Conservation (phyloP, 139 green algal species). For the Limnomonas spitsbergensis region DNA sequence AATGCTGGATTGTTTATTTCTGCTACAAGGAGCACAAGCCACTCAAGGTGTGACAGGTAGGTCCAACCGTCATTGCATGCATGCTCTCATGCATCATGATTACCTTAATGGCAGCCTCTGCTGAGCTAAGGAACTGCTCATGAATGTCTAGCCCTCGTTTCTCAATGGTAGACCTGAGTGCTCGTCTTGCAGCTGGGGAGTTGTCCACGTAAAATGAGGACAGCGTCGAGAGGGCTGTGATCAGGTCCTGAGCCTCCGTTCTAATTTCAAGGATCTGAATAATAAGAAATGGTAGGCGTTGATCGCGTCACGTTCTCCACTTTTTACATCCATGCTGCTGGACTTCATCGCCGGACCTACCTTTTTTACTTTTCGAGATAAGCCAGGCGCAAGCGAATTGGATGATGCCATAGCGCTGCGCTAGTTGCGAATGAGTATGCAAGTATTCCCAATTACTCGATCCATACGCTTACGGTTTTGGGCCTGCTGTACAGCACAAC, state of each 20-base stretch:
- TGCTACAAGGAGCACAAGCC: no score
- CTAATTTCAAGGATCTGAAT: constrained; percentile 80
- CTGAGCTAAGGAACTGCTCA: constrained; percentile 71
- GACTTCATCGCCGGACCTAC: no score
- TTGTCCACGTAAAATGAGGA: constrained; percentile 82
- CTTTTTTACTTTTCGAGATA: constrained; percentile 86
- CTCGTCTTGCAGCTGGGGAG: constrained; percentile 26
- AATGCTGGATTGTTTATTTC: not conserved
- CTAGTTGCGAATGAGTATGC: no score
- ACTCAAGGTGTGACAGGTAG: no score
- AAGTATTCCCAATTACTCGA: no score
- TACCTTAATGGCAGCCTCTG: constrained; percentile 63
- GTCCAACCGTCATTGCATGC: no score
- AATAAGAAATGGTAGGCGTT: no score
- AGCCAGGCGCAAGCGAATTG: constrained; percentile 57
- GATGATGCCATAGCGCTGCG: not conserved
- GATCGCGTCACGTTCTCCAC: no score
- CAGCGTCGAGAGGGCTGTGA: constrained; percentile 68
- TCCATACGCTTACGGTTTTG: no score
- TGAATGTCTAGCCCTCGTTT: constrained; percentile 68
- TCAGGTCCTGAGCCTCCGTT: constrained; percentile 79
- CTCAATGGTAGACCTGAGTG: constrained; percentile 69
- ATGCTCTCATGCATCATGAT: no score
- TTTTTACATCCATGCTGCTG: no score
- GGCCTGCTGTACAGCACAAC: no score